Conservation (phyloP, 257 asterid genomes). For the Parsonsia alboflavescens region DNA sequence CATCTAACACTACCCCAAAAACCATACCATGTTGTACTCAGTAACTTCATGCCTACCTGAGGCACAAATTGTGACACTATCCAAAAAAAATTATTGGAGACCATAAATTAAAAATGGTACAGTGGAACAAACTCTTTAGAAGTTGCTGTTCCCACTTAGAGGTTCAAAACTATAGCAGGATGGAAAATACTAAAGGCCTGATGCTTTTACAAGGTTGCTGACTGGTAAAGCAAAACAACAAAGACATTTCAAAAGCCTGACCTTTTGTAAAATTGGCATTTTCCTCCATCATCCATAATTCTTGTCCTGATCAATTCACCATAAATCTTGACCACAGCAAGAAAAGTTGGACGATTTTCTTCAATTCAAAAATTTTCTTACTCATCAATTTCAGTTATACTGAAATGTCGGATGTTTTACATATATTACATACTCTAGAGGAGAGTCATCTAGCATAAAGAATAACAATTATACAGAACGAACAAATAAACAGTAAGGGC, state of each 20-base stretch:
- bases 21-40: not conserved
- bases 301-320: not conserved
- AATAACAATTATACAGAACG: not conserved
- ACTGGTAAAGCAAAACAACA: not conserved
- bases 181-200: not conserved
- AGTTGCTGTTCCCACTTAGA: not conserved
- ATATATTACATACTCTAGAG: not conserved
- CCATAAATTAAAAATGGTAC: not conserved
- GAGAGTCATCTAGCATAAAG: not conserved
- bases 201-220: not conserved
- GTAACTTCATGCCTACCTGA: not conserved
- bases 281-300: not conserved
- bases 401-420: not conserved
- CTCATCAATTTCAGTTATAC: not conserved
- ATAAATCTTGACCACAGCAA: not conserved
- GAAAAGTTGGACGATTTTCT: not conserved
- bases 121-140: not conserved
- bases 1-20: not conserved
- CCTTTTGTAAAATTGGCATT: not conserved
- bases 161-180: not conserved
- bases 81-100: not conserved
- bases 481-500: not conserved
- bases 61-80: not conserved
- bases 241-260: not conserved
- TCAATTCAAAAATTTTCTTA: not conserved